These are phyloP conservation scores for Neurospora tetrasperma DNA, from an alignment of 495 filamentous ascomycete genomes.

Conservation along the genomic window DNA sequence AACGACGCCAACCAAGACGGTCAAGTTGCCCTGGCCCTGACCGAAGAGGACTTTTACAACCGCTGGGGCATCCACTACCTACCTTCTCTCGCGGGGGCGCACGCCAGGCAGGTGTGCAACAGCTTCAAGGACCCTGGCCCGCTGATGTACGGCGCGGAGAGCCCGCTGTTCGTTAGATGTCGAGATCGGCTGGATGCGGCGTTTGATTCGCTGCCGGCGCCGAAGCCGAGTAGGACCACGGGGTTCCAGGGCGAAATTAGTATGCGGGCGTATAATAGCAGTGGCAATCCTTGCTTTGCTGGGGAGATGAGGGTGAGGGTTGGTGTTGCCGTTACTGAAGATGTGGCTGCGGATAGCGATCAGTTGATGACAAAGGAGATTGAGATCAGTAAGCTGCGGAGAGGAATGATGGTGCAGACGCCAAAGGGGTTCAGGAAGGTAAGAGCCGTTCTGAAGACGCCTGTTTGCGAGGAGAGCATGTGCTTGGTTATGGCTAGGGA, in stretches of 20 bases:
- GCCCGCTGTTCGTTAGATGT: slow-evolving; percentile 27
- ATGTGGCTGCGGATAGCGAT: slow-evolving; percentile 1
- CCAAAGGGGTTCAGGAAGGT: slow-evolving; percentile 26
- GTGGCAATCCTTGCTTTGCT: slow-evolving; percentile 28
- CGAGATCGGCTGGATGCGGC: slow-evolving; percentile 27
- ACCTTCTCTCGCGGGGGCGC: slow-evolving; percentile 30
- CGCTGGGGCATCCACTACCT: slow-evolving; percentile 39
- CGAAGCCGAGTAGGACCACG: slow-evolving; percentile 16
- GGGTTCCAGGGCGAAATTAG: slow-evolving; percentile 2
- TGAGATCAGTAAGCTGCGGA: slow-evolving; percentile 16
- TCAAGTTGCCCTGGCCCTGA: slow-evolving; percentile 29
- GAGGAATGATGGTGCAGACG: slow-evolving; percentile 28
- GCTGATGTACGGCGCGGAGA: slow-evolving; percentile 27
- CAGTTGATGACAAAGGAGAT: slow-evolving; percentile 8
- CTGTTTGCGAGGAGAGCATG: slow-evolving; percentile 13
- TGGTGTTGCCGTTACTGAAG: slow-evolving; percentile 16
- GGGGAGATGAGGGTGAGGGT: slow-evolving; percentile 22
- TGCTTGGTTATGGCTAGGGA: slow-evolving; percentile 9
- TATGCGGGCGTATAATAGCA: slow-evolving; percentile 24
- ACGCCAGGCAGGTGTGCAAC: slow-evolving; percentile 35
- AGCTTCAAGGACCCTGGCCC: slow-evolving; percentile 39
- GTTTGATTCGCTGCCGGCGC: slow-evolving; percentile 31
- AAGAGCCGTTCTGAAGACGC: slow-evolving; percentile 27
- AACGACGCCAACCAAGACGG: slow-evolving; percentile 14
- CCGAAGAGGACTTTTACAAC: slow-evolving; percentile 15